phyloP scores from a whole-genome alignment of 495 filamentous ascomycete species.

The Hypoxylon trugodes region DNA sequence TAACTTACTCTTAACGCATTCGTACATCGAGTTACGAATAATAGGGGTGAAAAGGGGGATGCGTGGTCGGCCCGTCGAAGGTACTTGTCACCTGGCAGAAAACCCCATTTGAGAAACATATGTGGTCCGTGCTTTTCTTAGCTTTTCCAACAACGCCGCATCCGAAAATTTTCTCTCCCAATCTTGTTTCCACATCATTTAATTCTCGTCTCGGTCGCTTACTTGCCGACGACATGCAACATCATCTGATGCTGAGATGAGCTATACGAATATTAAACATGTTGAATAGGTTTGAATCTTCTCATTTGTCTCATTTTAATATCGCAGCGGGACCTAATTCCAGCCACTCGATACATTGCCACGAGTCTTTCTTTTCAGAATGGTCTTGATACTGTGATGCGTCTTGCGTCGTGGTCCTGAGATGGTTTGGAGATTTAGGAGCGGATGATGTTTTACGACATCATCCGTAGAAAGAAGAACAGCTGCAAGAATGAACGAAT shows the following conservation, averaged over 20 bases:
- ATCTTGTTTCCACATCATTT: no score
- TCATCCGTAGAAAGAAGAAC: constrained; percentile 35
- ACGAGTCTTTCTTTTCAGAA: constrained; percentile 57
- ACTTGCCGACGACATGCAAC: no score
- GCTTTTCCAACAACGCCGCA: no score
- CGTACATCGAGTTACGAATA: no score
- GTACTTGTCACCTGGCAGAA: no score
- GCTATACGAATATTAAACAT: not conserved
- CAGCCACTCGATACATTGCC: constrained; percentile 50
- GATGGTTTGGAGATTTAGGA: constrained; percentile 51
- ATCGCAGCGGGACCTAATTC: constrained; percentile 51
- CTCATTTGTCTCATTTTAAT: constrained; percentile 9
- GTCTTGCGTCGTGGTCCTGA: constrained; percentile 58
- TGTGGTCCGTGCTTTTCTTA: no score
- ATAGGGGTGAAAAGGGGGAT: no score
- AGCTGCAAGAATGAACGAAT: constrained; percentile 54
- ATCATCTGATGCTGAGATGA: not conserved
- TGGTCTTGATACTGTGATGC: constrained; percentile 55
- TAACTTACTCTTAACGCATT: no score
- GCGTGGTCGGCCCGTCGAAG: no score
- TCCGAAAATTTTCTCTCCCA: no score
- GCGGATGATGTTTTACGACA: constrained; percentile 41
- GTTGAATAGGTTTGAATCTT: constrained; percentile 22
- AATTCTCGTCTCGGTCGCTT: no score
- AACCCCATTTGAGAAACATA: no score